Evolutionary conservation across 805 yeast genomes (phyloP).

Genomic region (Metschnikowia aberdeeniae): DNA sequence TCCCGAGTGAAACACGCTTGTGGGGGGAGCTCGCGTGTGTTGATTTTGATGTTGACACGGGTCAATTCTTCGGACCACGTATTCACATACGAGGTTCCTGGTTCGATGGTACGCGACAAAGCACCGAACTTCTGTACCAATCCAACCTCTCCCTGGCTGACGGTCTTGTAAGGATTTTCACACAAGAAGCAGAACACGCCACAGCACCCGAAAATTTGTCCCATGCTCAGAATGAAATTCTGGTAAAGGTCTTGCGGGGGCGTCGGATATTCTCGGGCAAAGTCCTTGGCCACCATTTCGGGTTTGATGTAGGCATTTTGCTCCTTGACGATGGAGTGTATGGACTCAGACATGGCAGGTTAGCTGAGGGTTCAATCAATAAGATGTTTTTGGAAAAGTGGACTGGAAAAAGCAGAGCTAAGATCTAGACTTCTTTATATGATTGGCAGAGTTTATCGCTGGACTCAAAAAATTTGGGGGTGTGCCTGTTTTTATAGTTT

Average conservation of each 20-base stretch:
- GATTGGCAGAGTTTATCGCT: too few relatives aligned
- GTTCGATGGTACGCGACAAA: conserved; percentile 59
- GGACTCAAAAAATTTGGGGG: too few relatives aligned
- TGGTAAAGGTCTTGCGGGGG: conserved; percentile 43
- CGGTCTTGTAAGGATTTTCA: conserved; percentile 56
- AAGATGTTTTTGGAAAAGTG: background rate
- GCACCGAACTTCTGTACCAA: conserved; percentile 65
- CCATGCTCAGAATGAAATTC: conserved; percentile 35
- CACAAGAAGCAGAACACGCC: conserved; percentile 58
- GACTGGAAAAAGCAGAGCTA: background rate
- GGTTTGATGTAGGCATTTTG: conserved; percentile 24
- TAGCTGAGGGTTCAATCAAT: background rate
- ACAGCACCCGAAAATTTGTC: conserved; percentile 46
- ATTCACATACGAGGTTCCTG: conserved; percentile 63
- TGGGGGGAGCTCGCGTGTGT: conserved; percentile 61
- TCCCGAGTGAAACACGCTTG: conserved; percentile 69
- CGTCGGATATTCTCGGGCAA: conserved; percentile 38
- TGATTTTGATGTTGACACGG: conserved; percentile 50
- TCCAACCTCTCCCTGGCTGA: conserved; percentile 67
- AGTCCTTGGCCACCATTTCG: conserved; percentile 39
- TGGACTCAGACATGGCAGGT: background rate
- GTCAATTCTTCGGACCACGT: conserved; percentile 57
- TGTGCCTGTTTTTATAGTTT: too few relatives aligned
- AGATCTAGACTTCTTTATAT: too few relatives aligned
- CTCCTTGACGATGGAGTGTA: conserved; percentile 11